These are phyloP conservation scores for Hymenoscyphus occultus DNA, from an alignment of 2,329 filamentous ascomycete genomes.

Conservation along the genomic window DNA sequence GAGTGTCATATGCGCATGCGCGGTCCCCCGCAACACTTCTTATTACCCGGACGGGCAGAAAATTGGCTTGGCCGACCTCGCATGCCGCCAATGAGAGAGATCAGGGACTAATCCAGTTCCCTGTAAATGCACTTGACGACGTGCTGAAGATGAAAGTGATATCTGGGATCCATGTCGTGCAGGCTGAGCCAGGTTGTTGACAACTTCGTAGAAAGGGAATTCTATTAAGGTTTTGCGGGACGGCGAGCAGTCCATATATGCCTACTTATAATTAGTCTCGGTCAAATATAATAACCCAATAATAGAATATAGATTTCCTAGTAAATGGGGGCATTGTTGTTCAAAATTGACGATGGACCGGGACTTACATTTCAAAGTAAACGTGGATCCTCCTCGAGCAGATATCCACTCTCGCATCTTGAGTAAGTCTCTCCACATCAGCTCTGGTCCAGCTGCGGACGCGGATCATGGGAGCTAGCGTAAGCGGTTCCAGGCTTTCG, in stretches of 20 bases:
- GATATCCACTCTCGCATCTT: conserved; percentile 64
- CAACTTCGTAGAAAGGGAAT: not conserved
- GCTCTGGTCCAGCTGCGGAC: conserved; percentile 57
- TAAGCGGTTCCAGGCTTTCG: conserved; percentile 70
- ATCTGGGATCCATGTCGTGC: not conserved
- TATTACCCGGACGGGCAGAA: no score
- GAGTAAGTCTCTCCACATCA: conserved; percentile 62
- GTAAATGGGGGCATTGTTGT: not conserved
- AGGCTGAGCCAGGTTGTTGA: not conserved
- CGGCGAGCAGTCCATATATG: conserved; percentile 35
- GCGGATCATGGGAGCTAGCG: conserved; percentile 69
- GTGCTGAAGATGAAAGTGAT: not conserved
- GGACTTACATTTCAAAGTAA: conserved; percentile 72
- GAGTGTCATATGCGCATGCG: conserved; percentile 16
- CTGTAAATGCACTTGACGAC: not conserved
- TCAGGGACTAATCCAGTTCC: not conserved
- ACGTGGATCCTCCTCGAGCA: conserved; percentile 64
- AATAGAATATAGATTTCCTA: not conserved
- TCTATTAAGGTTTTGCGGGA: conserved; percentile 13
- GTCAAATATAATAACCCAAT: not conserved
- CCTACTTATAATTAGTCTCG: conserved; percentile 21
- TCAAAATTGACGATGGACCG: not conserved
- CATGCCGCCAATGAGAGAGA: not conserved
- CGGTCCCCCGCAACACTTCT: conserved; percentile 2
- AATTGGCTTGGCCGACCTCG: not conserved